Evolutionary conservation across 116 monocot genomes (phyloP).

Genomic region (Thalassia testudinum): DNA sequence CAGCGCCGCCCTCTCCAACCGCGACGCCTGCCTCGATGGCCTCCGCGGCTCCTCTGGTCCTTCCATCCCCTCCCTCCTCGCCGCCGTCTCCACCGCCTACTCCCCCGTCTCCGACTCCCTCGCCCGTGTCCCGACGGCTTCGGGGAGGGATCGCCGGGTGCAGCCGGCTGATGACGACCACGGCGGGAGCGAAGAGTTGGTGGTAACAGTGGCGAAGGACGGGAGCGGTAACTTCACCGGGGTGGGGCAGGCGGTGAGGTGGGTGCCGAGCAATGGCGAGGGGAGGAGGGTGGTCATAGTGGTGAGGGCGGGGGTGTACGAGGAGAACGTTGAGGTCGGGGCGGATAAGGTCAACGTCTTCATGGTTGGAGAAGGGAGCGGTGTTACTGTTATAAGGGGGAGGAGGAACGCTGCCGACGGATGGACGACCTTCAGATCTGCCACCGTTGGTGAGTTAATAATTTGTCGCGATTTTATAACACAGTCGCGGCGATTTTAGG

Average conservation of each 20-base stretch:
- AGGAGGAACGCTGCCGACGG: slow-evolving; percentile 17
- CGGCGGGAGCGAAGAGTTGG: too few species aligned
- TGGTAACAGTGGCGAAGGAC: slow-evolving; percentile 21
- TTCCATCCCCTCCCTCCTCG: slow-evolving; percentile 30
- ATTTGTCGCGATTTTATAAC: too few species aligned
- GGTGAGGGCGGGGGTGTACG: slow-evolving; percentile 8
- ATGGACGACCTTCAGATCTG: too few species aligned
- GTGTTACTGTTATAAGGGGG: slow-evolving; percentile 16
- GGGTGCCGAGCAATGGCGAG: slow-evolving; percentile 2
- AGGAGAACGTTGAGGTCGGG: slow-evolving; percentile 20
- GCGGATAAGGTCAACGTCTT: slow-evolving; percentile 16
- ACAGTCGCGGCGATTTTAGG: too few species aligned
- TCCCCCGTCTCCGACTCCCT: too few species aligned
- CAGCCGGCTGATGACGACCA: neutral
- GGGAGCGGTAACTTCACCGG: slow-evolving; percentile 13
- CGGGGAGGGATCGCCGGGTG: neutral
- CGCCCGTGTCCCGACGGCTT: slow-evolving; percentile 1
- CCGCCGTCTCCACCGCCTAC: too few species aligned
- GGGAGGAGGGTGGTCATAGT: slow-evolving; percentile 11
- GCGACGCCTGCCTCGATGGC: slow-evolving; percentile 21
- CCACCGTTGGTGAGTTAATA: too few species aligned
- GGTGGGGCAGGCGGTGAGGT: slow-evolving; percentile 10
- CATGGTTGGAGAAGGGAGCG: slow-evolving; percentile 28
- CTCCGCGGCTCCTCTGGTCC: too few species aligned
- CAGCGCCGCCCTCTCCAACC: slow-evolving; percentile 55